Evolutionary conservation across 2,329 filamentous ascomycete genomes (phyloP), one percentile per base, ranked within the genome.

Genomic region (Colletotrichum sidae): DNA sequence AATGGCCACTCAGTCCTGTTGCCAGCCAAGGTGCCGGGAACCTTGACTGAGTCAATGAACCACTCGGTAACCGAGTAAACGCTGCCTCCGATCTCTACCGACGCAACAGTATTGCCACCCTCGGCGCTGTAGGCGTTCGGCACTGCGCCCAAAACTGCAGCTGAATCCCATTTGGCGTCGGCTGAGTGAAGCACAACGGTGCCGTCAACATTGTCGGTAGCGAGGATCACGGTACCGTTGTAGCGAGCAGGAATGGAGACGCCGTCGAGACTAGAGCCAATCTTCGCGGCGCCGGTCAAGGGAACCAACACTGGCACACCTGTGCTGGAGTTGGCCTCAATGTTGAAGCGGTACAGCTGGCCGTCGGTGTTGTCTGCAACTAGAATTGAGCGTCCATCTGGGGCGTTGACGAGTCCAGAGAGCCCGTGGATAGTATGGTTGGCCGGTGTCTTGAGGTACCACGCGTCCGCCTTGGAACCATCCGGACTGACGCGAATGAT

Each of bases 131-230:
- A 42, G 11, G 13, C 60, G 17, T 72, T 74, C 17, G 75, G 59
- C 1, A 79, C 67, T 0, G 69, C 69, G 0, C 78, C 78, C 7
- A 80, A 38, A 15, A 76, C 73, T 67, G 77, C 72, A 3, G 78
- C 78, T 2, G 68, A 68, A 17, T 70, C 65, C 79, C 79, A 81
- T 41, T 68, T 69, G 7, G 67, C 72, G 41, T 80, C 75, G 34
- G 65, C 60, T 4, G 78, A 79, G 34, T 72, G 68, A n/a, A 81
- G 65, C n/a, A 81, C 79, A 17, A 76, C 73, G 8, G 76, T 74
- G 1, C 79, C 79, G 2, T 67, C 52, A 4, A 42, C 56, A 37
- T 76, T 71, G 63, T 75, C 73, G 0, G 77, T 65, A 0, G 76
- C 73, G 8, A 81, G 69, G 7, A 80, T 65, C 3, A 81, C 74